These are phyloP conservation scores for Kandelia obovata DNA, from an alignment of 345 rosid genomes.

Conservation along the genomic window DNA sequence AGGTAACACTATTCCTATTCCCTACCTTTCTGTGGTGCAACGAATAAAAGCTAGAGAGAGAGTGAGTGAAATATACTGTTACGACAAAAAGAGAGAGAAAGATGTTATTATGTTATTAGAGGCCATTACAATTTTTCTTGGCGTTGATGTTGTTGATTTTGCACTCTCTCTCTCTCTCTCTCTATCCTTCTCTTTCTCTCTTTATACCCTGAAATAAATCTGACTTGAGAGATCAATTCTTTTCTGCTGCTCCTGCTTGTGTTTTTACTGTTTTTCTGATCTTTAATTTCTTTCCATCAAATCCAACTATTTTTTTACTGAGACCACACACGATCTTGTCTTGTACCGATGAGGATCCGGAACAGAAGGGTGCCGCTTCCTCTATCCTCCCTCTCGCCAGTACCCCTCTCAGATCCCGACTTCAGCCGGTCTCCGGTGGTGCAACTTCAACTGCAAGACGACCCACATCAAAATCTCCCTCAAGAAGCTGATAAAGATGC, in stretches of 20 bases:
- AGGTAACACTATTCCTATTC: slow-evolving; percentile 20
- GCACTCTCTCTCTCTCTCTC: slow-evolving; percentile 21
- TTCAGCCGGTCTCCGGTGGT: slow-evolving; percentile 44
- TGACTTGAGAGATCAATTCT: slow-evolving; percentile 20
- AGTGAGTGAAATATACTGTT: slow-evolving; percentile 23
- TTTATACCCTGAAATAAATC: slow-evolving; percentile 18
- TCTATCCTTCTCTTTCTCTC: not conserved
- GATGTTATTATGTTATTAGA: slow-evolving; percentile 11
- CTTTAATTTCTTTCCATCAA: not conserved
- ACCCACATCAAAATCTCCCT: slow-evolving; percentile 14
- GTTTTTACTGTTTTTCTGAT: not conserved
- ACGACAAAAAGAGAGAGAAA: not conserved
- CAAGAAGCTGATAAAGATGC: slow-evolving; percentile 5
- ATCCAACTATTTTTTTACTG: not conserved
- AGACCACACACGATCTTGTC: not conserved
- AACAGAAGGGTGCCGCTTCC: slow-evolving; percentile 74
- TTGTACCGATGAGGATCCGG: slow-evolving; percentile 84
- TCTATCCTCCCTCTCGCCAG: slow-evolving; percentile 69
- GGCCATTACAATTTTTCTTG: slow-evolving; percentile 3
- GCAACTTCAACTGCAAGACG: slow-evolving; percentile 37
- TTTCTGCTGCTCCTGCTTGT: not conserved
- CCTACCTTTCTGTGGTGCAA: slow-evolving; percentile 56
- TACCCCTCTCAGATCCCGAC: slow-evolving; percentile 81
- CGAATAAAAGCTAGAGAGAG: slow-evolving; percentile 52
- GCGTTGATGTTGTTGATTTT: slow-evolving; percentile 14